Percentiles rank a stretch among this genome's conserved stretches.
Evolutionary conservation across 2,329 filamentous ascomycete species (phyloP).

Genomic region (Apiospora phragmitis): DNA sequence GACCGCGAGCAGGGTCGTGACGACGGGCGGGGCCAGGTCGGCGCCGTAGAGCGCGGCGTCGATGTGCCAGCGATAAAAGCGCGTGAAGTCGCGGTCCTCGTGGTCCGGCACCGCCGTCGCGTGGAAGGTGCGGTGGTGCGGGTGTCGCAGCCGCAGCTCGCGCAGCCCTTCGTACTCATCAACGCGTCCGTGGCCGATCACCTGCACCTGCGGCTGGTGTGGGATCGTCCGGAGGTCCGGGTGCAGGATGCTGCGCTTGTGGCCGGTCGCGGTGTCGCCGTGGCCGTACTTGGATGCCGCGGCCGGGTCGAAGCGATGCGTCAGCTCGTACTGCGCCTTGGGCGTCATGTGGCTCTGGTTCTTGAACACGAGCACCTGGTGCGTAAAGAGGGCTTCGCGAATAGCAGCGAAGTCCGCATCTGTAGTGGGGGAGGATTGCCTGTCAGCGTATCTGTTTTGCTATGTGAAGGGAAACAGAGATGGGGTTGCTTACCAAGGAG

Average conservation of each 20-base stretch:
- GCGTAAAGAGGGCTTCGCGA: conserved; percentile 63
- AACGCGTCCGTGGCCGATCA: conserved; percentile 76
- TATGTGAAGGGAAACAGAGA: not conserved
- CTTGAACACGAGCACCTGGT: conserved; percentile 73
- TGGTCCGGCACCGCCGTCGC: conserved; percentile 57
- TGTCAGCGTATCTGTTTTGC: conserved; percentile 17
- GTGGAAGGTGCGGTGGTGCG: conserved; percentile 78
- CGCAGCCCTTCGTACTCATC: conserved; percentile 69
- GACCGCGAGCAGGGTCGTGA: conserved; percentile 74
- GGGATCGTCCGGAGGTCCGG: conserved; percentile 80
- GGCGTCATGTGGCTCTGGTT: conserved; percentile 64
- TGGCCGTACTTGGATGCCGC: conserved; percentile 66
- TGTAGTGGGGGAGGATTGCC: conserved; percentile 25
- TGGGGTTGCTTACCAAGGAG: conserved; percentile 49
- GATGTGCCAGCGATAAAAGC: conserved; percentile 79
- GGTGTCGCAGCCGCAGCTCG: conserved; percentile 69
- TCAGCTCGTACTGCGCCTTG: conserved; percentile 72
- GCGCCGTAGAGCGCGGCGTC: conserved; percentile 68
- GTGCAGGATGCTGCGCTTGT: conserved; percentile 65
- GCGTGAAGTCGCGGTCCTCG: conserved; percentile 51
- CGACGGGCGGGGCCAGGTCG: conserved; percentile 70
- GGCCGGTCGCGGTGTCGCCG: conserved; percentile 68
- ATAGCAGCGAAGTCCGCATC: conserved; percentile 67
- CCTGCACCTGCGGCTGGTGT: conserved; percentile 77
- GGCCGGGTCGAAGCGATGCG: conserved; percentile 69